Evolutionary conservation across 2,329 filamentous ascomycete genomes (phyloP).

Genomic region (Aspergillus eucalypticola): DNA sequence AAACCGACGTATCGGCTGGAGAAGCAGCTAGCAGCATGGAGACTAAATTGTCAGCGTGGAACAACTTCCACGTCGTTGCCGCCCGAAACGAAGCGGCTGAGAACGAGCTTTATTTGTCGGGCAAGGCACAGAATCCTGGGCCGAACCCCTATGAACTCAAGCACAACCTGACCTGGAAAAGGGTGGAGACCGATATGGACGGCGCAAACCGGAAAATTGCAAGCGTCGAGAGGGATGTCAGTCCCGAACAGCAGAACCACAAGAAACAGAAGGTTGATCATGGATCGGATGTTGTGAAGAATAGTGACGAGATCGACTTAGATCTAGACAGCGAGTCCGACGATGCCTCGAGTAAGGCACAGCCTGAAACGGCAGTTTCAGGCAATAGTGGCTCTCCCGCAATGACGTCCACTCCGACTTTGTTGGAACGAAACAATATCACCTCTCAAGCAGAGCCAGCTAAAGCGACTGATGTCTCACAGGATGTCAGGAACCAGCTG

Average conservation of each 20-base stretch:
- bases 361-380: conserved; percentile 7
- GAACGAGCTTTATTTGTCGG: conserved; percentile 29
- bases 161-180: conserved; percentile 42
- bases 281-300: conserved; percentile 41
- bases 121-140: conserved; percentile 22
- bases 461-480: conserved; percentile 50
- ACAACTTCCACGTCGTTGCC: conserved; percentile 38
- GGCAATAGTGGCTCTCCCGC: background rate
- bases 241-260: conserved; percentile 10
- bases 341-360: conserved; percentile 16
- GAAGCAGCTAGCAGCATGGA: conserved; percentile 6
- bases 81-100: conserved; percentile 37
- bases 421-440: background rate
- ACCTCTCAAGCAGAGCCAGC: background rate
- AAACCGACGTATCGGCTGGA: background rate
- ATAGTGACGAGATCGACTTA: conserved; percentile 52
- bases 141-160: conserved; percentile 21
- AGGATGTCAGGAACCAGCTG: conserved; percentile 70
- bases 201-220: conserved; percentile 25
- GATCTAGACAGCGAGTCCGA: conserved; percentile 30
- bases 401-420: background rate
- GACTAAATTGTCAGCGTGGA: conserved; percentile 39
- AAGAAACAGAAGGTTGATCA: conserved; percentile 27
- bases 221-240: conserved; percentile 20
- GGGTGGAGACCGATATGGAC: conserved; percentile 37